Percentiles rank a stretch among this genome's conserved stretches.
Conservation (phyloP, 331 rosid genomes). For the Dryas integrifolia region DNA sequence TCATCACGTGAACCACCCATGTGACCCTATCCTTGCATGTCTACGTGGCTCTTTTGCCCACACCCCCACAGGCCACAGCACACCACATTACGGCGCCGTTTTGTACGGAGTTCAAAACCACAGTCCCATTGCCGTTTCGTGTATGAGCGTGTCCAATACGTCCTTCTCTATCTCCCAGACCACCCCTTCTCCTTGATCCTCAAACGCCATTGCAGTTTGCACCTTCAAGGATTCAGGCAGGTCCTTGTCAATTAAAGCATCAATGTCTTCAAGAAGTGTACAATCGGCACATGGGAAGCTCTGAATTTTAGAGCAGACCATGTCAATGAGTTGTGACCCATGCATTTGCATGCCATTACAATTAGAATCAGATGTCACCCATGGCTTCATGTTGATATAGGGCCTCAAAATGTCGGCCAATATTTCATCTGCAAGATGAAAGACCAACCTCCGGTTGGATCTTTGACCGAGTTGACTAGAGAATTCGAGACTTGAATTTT, state of each 20-base stretch:
- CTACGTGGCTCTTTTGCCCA: too few relatives aligned
- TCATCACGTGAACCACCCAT: constrained; percentile 67
- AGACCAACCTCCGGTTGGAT: constrained; percentile 52
- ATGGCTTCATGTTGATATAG: constrained; percentile 25
- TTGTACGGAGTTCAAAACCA: neutral
- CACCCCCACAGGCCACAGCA: too few relatives aligned
- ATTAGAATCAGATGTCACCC: neutral
- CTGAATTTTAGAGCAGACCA: constrained; percentile 47
- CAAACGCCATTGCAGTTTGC: constrained; percentile 32
- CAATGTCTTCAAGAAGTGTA: constrained; percentile 70
- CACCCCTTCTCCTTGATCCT: constrained; percentile 54
- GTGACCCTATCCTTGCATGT: constrained; percentile 22
- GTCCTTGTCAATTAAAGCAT: constrained; percentile 58
- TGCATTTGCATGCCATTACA: neutral
- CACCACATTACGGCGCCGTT: constrained; percentile 35
- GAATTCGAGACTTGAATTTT: constrained; percentile 12
- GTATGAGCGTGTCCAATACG: constrained; percentile 59
- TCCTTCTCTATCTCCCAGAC: constrained; percentile 63
- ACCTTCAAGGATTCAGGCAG: constrained; percentile 27
- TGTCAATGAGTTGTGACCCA: constrained; percentile 40
- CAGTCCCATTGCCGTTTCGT: constrained; percentile 42
- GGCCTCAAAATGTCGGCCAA: constrained; percentile 45
- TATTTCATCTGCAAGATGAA: constrained; percentile 60
- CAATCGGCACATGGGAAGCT: constrained; percentile 54
- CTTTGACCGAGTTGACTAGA: constrained; percentile 26